Conservation (phyloP, 2,329 filamentous ascomycete species). For the Paecilomyces sp. region DNA sequence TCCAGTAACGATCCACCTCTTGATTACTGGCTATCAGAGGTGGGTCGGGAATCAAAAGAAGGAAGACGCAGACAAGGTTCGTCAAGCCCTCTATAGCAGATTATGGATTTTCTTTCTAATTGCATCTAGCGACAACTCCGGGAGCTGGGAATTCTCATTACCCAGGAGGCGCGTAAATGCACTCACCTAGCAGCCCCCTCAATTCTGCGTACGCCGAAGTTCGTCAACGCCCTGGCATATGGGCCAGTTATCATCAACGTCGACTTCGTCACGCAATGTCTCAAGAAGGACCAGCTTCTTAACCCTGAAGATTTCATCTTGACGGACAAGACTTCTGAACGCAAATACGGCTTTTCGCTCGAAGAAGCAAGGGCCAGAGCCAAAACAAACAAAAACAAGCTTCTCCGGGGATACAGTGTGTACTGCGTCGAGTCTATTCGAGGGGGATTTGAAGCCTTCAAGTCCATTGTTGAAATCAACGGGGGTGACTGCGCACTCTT, state of each 20-base stretch:
- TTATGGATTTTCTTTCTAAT: slow-evolving; percentile 8
- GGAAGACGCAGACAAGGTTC: slow-evolving; percentile 74
- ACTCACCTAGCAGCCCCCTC: slow-evolving; percentile 83
- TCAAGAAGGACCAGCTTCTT: slow-evolving; percentile 61
- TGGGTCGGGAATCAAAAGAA: slow-evolving; percentile 69
- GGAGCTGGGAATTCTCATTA: slow-evolving; percentile 72
- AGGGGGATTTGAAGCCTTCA: slow-evolving; percentile 78
- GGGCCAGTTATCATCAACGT: slow-evolving; percentile 72
- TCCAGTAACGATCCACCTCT: slow-evolving; percentile 64
- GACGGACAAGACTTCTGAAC: slow-evolving; percentile 65
- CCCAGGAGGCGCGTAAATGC: slow-evolving; percentile 66
- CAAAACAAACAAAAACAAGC: slow-evolving; percentile 64
- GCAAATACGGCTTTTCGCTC: slow-evolving; percentile 62
- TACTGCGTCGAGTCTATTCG: slow-evolving; percentile 77
- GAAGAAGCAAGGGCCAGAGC: slow-evolving; percentile 63
- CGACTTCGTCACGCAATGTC: slow-evolving; percentile 68
- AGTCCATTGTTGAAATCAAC: slow-evolving; percentile 79
- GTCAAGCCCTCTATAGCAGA: slow-evolving; percentile 20
- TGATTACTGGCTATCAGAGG: slow-evolving; percentile 75
- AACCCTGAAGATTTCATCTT: slow-evolving; percentile 61
- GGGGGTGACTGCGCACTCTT: slow-evolving; percentile 77
- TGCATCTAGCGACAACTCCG: slow-evolving; percentile 64
- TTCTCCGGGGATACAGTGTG: slow-evolving; percentile 69
- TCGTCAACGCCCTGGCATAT: slow-evolving; percentile 76
- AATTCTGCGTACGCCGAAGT: slow-evolving; percentile 87